These are phyloP conservation scores for Podosphaera fusca DNA, from an alignment of 2,329 filamentous ascomycete genomes.

Conservation along the genomic window DNA sequence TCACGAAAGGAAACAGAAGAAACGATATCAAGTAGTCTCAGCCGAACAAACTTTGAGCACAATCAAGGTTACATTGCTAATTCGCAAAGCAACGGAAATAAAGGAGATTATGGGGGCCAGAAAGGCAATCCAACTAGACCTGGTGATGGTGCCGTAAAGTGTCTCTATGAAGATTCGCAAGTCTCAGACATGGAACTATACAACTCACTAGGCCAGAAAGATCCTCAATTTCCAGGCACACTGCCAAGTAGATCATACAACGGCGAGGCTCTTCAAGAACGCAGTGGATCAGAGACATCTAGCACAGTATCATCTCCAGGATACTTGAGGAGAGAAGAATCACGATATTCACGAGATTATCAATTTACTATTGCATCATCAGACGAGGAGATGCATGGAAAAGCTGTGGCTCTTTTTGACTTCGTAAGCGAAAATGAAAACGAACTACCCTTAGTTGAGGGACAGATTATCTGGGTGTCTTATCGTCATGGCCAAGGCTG, in stretches of 20 bases:
- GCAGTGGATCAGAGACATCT: conserved; percentile 29
- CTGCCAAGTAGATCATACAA: conserved; percentile 18
- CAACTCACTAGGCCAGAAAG: conserved; percentile 22
- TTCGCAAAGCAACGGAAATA: conserved; percentile 44
- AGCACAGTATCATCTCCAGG: conserved; percentile 35
- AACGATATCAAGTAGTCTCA: conserved; percentile 21
- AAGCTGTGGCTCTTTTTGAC: conserved; percentile 84
- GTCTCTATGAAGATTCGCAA: conserved; percentile 40
- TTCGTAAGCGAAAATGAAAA: conserved; percentile 93
- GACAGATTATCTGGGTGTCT: conserved; percentile 88
- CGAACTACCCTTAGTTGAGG: conserved; percentile 75
- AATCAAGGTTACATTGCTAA: conserved; percentile 45
- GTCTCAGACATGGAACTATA: conserved; percentile 27
- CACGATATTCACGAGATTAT: conserved; percentile 73
- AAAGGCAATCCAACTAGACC: conserved; percentile 49
- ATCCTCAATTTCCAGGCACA: conserved; percentile 30
- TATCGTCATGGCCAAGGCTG: conserved; percentile 93
- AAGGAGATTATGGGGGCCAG: conserved; percentile 52
- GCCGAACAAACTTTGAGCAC: conserved; percentile 27
- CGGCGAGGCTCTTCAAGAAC: conserved; percentile 18
- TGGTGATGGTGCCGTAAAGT: conserved; percentile 61
- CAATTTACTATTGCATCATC: conserved; percentile 87
- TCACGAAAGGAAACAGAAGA: conserved; percentile 20
- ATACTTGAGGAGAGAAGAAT: conserved; percentile 40
- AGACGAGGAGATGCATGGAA: conserved; percentile 94